Evolutionary conservation across 2,329 filamentous ascomycete genomes (phyloP).

Genomic region (Botrytis porri): DNA sequence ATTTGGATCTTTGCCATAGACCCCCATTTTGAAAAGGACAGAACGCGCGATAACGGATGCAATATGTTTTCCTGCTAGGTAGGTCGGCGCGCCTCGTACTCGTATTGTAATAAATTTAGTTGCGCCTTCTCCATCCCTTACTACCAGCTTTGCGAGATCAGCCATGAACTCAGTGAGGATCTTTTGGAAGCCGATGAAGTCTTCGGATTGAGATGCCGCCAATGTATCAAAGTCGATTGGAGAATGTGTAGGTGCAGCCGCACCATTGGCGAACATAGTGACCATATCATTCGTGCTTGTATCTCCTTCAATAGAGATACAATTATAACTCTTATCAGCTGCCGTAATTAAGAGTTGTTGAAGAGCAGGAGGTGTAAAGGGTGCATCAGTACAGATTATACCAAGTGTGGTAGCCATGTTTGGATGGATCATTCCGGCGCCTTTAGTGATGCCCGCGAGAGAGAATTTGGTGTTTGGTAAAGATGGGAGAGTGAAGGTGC

Average conservation of each 20-base stretch:
- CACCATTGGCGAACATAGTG: not conserved
- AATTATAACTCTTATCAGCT: not conserved
- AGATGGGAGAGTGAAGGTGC: conserved; percentile 78
- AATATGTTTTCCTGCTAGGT: not conserved
- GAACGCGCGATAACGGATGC: not conserved
- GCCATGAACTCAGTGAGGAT: not conserved
- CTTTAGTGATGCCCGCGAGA: conserved; percentile 94
- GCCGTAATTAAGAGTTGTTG: not conserved
- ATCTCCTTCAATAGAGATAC: conserved; percentile 4
- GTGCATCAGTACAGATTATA: conserved; percentile 87
- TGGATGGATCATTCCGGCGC: conserved; percentile 97
- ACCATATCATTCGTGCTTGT: not conserved
- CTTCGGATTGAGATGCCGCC: not conserved
- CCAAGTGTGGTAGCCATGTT: conserved; percentile 97
- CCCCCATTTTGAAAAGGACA: not conserved
- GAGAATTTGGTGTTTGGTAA: conserved; percentile 72
- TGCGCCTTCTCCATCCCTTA: not conserved
- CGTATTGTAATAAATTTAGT: not conserved
- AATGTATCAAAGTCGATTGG: not conserved
- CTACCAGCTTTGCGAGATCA: not conserved
- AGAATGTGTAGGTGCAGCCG: not conserved
- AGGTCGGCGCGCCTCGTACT: not conserved
- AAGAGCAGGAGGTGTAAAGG: conserved; percentile 56
- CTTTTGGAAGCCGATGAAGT: not conserved
- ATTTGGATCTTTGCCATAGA: not conserved